Evolutionary conservation across 129 eudicot species (phyloP).

Genomic region (Logfia minima): DNA sequence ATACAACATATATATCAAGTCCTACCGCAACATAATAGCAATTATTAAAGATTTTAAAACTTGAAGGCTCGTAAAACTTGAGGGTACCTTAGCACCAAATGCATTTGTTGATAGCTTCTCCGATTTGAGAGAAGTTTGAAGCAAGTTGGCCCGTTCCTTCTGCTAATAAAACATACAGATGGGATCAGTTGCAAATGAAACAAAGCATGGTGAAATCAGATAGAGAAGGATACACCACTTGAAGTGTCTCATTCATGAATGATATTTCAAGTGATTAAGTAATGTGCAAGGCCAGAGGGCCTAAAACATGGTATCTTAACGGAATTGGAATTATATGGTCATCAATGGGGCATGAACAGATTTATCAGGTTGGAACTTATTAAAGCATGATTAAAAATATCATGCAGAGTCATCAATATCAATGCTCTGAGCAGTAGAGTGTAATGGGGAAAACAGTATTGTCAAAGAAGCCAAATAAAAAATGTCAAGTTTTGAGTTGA

Average conservation of each 20-base stretch:
- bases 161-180: slow-evolving; percentile 37
- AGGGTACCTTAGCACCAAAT: slow-evolving; percentile 65
- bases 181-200: slow-evolving; percentile 14
- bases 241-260: not conserved
- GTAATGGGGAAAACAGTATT: not conserved
- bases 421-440: not conserved
- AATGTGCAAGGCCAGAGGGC: not conserved
- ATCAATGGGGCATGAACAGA: not conserved
- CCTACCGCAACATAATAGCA: not conserved
- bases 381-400: not conserved
- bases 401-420: not conserved
- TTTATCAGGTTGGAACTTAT: not conserved
- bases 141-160: slow-evolving; percentile 37
- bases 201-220: slow-evolving; percentile 5
- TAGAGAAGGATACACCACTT: not conserved
- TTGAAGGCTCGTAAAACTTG: slow-evolving; percentile 2
- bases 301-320: not conserved
- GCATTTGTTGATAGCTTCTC: slow-evolving; percentile 53
- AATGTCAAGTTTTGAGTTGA: not conserved
- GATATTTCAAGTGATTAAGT: not conserved
- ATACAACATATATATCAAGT: slow-evolving; percentile 19
- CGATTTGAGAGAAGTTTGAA: slow-evolving; percentile 37
- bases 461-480: not conserved
- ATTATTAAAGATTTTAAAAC: not conserved
- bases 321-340: not conserved